A percentile compares a stretch with the other conserved stretches of the same genome.
phyloP scores from a whole-genome alignment of 768 basidiomycete species.

The Agaricus sinodeliciosus region DNA sequence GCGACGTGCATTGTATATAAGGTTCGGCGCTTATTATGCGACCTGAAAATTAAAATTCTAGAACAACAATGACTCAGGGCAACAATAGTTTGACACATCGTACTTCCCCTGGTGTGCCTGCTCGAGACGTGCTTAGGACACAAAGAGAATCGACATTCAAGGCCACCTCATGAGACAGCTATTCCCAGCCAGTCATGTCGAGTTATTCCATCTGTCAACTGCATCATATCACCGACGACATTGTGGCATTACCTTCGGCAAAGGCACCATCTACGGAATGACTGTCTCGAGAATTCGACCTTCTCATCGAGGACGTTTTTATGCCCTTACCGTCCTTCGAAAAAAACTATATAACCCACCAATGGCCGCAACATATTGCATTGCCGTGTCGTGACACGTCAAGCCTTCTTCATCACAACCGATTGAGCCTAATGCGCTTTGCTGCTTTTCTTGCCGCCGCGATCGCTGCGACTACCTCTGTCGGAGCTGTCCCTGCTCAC shows the following conservation, averaged over 20 bases:
- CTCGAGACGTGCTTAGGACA: background rate
- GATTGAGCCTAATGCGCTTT: conserved; percentile 1
- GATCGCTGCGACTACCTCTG: background rate
- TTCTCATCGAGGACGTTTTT: background rate
- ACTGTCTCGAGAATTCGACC: background rate
- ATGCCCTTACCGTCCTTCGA: background rate
- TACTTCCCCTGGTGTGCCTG: background rate
- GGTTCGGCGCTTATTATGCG: no score
- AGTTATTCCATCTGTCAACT: conserved; percentile 2
- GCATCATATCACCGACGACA: conserved; percentile 6
- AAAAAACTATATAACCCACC: conserved; percentile 3
- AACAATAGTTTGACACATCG: background rate
- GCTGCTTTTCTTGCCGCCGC: background rate
- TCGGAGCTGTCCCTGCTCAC: background rate
- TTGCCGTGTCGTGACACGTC: conserved; percentile 1
- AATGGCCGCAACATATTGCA: background rate
- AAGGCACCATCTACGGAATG: background rate
- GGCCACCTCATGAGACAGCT: background rate
- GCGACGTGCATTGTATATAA: no score
- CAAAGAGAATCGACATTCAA: background rate
- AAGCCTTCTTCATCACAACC: background rate
- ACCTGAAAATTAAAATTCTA: no score
- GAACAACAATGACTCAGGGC: no score
- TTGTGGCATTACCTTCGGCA: background rate
- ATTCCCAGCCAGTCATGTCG: background rate